Base-by-base conservation (phyloP, 441 rosid genomes). In the Raphanus hybrid region DNA sequence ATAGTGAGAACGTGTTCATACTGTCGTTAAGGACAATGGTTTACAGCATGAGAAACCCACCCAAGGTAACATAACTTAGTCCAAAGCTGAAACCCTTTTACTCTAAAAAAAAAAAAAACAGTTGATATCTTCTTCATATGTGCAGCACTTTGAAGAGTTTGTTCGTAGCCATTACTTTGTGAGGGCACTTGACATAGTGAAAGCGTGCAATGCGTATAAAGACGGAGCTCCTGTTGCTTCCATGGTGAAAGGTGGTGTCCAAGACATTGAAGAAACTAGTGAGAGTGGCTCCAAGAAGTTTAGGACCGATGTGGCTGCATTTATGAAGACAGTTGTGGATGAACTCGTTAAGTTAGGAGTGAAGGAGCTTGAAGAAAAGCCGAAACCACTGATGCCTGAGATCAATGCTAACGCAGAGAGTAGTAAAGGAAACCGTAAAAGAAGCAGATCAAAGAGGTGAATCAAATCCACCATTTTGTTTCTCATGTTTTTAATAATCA, bases 81-180 rank as follows among this genome's bases (percentile, higher is more conserved):
- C 58, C 0, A 15, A 54, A 54, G 23, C 23, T 15, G 20, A 15
- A 48, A n/a, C 54, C 6, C 16, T 48, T n/a, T 48, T 48, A n/a
- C 54, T n/a, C 15, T 23, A 23, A 23, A 23, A 23, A 23, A 23
- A 23, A 23, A 23, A 43, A 39, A 43, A 43, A 43, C 50, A 10
- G 50, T 39, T 39, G 9, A 39, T 39, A 39, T 39, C 45, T 39
- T 39, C 45, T 23, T 23, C 26, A 23, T 23, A 23, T 29, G 57
- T 50, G 18, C 61, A 57, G 61, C 29, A 57, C 61, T 57, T 57
- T 57, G 61, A 57, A 57, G 61, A 57, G 61, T 57, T 57, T 57
- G 61, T 57, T 57, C 61, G 61, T 18, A 57, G 61, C 61, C 61
- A 57, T 57, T 57, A 57, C 29, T 57, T 57, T 57, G 61, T 57